These are phyloP conservation scores for Daldinia loculata DNA, from an alignment of 495 filamentous ascomycete species.

Conservation along the genomic window DNA sequence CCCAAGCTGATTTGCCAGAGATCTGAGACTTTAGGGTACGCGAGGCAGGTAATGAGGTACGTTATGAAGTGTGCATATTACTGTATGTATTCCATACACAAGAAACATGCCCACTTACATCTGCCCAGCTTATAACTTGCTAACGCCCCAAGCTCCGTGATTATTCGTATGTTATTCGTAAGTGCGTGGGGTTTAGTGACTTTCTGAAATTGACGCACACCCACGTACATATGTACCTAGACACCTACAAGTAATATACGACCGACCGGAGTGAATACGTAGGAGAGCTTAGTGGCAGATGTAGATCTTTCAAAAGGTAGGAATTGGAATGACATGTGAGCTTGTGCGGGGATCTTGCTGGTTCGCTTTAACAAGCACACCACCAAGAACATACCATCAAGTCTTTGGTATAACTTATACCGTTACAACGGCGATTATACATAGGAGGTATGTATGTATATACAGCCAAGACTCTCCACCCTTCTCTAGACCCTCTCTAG, in stretches of 20 bases:
- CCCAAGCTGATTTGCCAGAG: too few species aligned
- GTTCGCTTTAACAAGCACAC: constrained; percentile 7
- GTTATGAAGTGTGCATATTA: too few species aligned
- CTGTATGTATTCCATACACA: too few species aligned
- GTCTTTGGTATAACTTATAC: not conserved
- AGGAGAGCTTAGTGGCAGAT: constrained; percentile 4
- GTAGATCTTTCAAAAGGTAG: not conserved
- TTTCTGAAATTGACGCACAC: not conserved
- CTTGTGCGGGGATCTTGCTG: not conserved
- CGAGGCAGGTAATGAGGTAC: too few species aligned
- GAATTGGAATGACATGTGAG: not conserved
- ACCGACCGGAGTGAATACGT: constrained; percentile 2
- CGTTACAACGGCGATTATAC: constrained; percentile 15
- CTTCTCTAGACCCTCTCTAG: not conserved
- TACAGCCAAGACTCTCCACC: constrained; percentile 29
- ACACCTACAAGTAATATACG: not conserved
- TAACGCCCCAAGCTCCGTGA: too few species aligned
- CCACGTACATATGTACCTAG: constrained; percentile 14
- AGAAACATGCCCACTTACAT: too few species aligned
- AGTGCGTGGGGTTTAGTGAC: constrained; percentile 2
- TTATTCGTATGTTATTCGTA: not conserved
- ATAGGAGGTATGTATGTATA: not conserved
- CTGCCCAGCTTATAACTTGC: not conserved
- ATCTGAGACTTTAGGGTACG: too few species aligned
- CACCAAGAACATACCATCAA: constrained; percentile 4